A percentile compares a stretch with the other conserved stretches of the same genome.
Evolutionary conservation across 306 rosid genomes (phyloP).

Genomic region (Phaseolus lunatus): DNA sequence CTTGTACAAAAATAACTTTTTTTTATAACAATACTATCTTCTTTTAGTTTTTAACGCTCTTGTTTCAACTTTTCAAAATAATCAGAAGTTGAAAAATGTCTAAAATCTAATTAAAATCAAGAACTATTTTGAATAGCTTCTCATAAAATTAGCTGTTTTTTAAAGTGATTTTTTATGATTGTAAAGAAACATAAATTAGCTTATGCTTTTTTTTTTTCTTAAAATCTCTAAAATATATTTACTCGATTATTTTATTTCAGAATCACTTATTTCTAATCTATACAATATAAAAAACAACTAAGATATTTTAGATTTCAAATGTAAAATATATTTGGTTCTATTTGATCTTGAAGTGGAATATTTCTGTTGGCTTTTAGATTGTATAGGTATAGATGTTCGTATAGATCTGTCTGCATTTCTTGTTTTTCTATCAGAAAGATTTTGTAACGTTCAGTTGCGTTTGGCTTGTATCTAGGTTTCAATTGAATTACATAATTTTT

Average conservation of each 20-base stretch:
- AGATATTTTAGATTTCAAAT: slow-evolving; percentile 27
- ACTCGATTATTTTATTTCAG: too few relatives aligned
- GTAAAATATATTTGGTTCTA: slow-evolving; percentile 21
- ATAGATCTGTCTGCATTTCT: slow-evolving; percentile 32
- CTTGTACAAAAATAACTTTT: too few relatives aligned
- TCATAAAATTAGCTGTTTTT: neutral
- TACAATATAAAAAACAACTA: neutral
- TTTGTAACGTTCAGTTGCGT: slow-evolving; percentile 29
- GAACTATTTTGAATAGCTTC: neutral
- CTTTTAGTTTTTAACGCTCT: neutral
- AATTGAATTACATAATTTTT: slow-evolving; percentile 19
- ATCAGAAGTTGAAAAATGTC: neutral
- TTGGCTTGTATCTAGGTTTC: slow-evolving; percentile 32
- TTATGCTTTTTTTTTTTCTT: neutral
- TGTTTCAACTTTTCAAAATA: neutral
- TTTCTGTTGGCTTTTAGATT: slow-evolving; percentile 23
- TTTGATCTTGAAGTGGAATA: slow-evolving; percentile 34
- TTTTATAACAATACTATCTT: neutral
- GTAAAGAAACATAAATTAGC: neutral
- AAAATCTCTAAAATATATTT: neutral
- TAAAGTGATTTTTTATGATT: neutral
- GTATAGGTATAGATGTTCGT: neutral
- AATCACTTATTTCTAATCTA: neutral
- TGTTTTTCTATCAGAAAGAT: slow-evolving; percentile 31
- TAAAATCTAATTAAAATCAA: neutral